Conservation (phyloP, 1,284 basidiomycete genomes). For the Sutorius eximius region DNA sequence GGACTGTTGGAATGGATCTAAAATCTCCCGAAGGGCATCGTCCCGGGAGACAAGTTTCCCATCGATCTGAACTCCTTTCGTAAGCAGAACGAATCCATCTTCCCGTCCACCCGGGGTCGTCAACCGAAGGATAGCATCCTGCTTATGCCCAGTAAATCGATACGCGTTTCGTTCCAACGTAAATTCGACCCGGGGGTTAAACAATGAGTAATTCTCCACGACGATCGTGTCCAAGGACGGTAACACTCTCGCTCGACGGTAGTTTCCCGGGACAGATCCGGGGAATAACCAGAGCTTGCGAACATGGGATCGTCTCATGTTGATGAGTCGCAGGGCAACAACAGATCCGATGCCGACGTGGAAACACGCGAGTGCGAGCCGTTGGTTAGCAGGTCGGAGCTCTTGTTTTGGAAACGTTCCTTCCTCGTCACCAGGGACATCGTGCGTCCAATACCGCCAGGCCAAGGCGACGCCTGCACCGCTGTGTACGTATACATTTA, state of each 20-base stretch:
- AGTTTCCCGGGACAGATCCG: conserved; percentile 23
- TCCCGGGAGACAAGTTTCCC: conserved; percentile 21
- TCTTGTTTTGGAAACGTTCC: conserved; percentile 18
- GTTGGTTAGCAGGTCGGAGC: conserved; percentile 33
- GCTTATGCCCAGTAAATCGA: conserved; percentile 23
- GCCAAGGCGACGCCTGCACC: conserved; percentile 42
- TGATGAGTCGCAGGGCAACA: conserved; percentile 30
- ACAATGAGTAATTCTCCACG: conserved; percentile 25
- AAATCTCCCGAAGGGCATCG: conserved; percentile 21
- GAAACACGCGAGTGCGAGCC: conserved; percentile 29
- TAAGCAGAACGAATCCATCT: conserved; percentile 25
- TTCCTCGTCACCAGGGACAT: conserved; percentile 16
- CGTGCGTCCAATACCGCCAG: conserved; percentile 32
- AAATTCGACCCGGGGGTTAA: conserved; percentile 24
- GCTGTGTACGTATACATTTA: conserved; percentile 2
- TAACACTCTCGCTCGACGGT: conserved; percentile 22
- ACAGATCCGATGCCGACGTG: conserved; percentile 33
- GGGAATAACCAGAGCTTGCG: conserved; percentile 35
- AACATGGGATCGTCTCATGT: conserved; percentile 28
- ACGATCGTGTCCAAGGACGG: conserved; percentile 30
- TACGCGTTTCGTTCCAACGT: conserved; percentile 29
- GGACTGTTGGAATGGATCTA: conserved; percentile 18
- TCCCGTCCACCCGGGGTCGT: conserved; percentile 9
- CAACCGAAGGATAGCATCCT: conserved; percentile 24
- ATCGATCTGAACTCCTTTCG: conserved; percentile 27